Evolutionary conservation across 2,329 filamentous ascomycete genomes (phyloP).

Genomic region (Neonectria ditissima): DNA sequence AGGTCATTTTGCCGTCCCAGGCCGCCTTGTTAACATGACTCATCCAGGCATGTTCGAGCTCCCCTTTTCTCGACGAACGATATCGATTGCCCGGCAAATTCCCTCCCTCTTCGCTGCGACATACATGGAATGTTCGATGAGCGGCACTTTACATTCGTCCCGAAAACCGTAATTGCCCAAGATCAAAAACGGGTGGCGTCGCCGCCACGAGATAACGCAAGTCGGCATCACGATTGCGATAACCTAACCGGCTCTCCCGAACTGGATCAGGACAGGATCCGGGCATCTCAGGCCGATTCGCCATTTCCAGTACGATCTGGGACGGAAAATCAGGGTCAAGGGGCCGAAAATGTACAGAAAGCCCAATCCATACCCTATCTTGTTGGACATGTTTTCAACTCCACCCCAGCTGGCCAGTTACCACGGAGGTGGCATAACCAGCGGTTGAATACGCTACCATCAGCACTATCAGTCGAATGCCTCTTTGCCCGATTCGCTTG

Average conservation of each 20-base stretch:
- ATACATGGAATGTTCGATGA: constrained; percentile 13
- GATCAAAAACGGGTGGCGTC: too few species aligned
- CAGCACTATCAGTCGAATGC: constrained; percentile 5
- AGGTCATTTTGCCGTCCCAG: neutral
- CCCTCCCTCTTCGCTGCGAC: constrained; percentile 1
- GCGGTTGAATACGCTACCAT: neutral
- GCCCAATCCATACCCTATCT: constrained; percentile 1
- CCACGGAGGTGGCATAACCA: neutral
- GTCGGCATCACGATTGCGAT: neutral
- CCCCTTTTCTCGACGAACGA: neutral
- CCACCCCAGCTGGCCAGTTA: neutral
- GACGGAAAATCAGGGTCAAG: too few species aligned
- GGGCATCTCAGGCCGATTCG: too few species aligned
- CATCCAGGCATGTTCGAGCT: neutral
- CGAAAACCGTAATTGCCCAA: neutral
- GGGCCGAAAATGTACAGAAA: neutral
- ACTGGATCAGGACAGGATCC: neutral
- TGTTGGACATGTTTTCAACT: constrained; percentile 10
- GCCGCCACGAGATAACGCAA: too few species aligned
- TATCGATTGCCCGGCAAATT: neutral
- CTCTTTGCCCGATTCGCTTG: constrained; percentile 18
- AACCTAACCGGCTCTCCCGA: neutral
- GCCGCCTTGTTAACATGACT: neutral
- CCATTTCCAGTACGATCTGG: too few species aligned
- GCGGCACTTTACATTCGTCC: constrained; percentile 2